Conservation (phyloP, 345 rosid genomes). For the Lepidium sativum region DNA sequence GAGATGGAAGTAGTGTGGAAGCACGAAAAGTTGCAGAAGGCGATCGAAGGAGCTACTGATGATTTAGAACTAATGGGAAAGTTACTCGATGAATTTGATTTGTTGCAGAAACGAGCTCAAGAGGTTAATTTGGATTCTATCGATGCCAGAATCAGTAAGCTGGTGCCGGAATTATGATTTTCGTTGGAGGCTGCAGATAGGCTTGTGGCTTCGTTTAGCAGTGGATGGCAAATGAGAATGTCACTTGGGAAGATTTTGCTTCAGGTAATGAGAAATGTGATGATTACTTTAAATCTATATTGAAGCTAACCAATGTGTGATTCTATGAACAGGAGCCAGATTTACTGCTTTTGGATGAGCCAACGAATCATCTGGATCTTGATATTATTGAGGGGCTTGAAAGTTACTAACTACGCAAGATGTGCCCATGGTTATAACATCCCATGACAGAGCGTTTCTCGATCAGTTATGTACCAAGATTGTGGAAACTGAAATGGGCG, state of each 20-base stretch:
- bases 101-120: constrained; percentile 75
- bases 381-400: constrained; percentile 94
- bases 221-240: constrained; percentile 99
- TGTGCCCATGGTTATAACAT: constrained; percentile 90
- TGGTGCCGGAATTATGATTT: constrained; percentile 87
- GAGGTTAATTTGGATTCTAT: constrained; percentile 53
- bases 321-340: constrained; percentile 57
- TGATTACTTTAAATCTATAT: neutral
- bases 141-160: constrained; percentile 67
- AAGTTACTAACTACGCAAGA: constrained; percentile 71
- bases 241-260: constrained; percentile 89
- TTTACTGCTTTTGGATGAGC: constrained; percentile 87
- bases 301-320: neutral
- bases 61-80: constrained; percentile 90
- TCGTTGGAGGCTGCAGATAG: constrained; percentile 61
- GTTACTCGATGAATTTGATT: constrained; percentile 83
- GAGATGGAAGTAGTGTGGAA: constrained; percentile 57
- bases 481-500: constrained; percentile 92
- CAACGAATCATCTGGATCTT: constrained; percentile 90
- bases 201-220: constrained; percentile 84
- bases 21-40: constrained; percentile 69
- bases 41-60: constrained; percentile 58
- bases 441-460: constrained; percentile 91
- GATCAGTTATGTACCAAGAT: constrained; percentile 91
- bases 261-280: constrained; percentile 46